Evolutionary conservation across 1,139 yeast species (phyloP), one percentile per base, ranked within the genome.

Genomic region (Hansenula anomala): DNA sequence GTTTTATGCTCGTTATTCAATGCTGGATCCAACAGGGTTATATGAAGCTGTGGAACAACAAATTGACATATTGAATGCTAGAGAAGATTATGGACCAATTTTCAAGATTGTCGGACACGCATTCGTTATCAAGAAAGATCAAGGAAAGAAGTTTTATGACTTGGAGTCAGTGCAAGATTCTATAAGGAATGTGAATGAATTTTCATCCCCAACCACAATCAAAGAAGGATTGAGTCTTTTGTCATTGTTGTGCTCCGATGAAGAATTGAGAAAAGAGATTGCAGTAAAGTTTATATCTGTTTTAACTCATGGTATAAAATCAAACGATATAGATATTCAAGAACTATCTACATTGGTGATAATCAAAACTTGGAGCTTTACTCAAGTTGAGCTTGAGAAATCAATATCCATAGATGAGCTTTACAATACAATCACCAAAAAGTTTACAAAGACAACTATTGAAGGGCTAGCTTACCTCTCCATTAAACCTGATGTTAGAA

Each of bases 381-480:
- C 62, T 3, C 45, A 52, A 16, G 33, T 56, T 26, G 54, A 59
- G 25, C 47, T 58, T 17, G 55, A 58, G 14, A 43, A 44, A 31
- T 31, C 44, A 31, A 31, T 61, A 6, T 41, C 50, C 0, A 41
- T 60, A 13, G 50, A 51, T 14, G 54, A 54, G 5, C 38, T 67
- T 16, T 49, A 53, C 20, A 51, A 54, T n/a, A 51, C 48, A 8
- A 46, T 59, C 17, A 33, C 55, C 4, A 30, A 47, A 0, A 30
- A 40, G 5, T 29, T 51, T 15, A 52, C 49, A 28, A 46, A 59
- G 12, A 38, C 46, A 14, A 40, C 52, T 6, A 49, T 70, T 20
- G 76, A 71, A 49, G 69, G 70, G 1, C 49, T 71, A 31, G 69
- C 75, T n/a, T 71, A 69, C 40, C 49, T 71, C 11, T 59, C 70